phyloP scores from a whole-genome alignment of 495 filamentous ascomycete species.

The Podospora australis region DNA sequence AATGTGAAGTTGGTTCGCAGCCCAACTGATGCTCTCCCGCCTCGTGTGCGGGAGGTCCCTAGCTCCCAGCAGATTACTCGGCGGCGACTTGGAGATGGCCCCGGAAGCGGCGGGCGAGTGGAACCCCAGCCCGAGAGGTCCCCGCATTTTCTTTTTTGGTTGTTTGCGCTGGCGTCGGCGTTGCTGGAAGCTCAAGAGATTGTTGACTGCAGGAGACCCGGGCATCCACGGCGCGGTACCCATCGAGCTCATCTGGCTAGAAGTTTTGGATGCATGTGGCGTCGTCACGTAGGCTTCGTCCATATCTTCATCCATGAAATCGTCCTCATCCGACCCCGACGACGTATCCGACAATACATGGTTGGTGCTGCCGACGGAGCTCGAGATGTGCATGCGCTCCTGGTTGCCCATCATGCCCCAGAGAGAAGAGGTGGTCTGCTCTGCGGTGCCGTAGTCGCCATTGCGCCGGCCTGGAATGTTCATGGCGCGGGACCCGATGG shows the following conservation, averaged over 20 bases:
- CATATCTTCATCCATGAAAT: slow-evolving; percentile 73
- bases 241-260: slow-evolving; percentile 46
- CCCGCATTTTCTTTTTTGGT: slow-evolving; percentile 34
- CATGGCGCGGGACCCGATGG: slow-evolving; percentile 69
- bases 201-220: slow-evolving; percentile 59
- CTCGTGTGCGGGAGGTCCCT: slow-evolving; percentile 49
- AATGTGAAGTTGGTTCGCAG: slow-evolving; percentile 77
- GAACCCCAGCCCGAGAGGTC: slow-evolving; percentile 34
- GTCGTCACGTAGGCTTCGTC: slow-evolving; percentile 71
- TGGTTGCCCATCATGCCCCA: slow-evolving; percentile 46
- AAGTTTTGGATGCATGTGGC: slow-evolving; percentile 51
- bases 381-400: slow-evolving; percentile 71
- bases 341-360: slow-evolving; percentile 75
- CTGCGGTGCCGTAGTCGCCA: slow-evolving; percentile 29
- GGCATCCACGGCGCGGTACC: slow-evolving; percentile 45
- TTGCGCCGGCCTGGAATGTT: slow-evolving; percentile 55
- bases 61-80: slow-evolving; percentile 20
- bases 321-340: slow-evolving; percentile 68
- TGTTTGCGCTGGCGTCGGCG: slow-evolving; percentile 59
- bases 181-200: slow-evolving; percentile 73
- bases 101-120: slow-evolving; percentile 21
- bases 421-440: slow-evolving; percentile 35
- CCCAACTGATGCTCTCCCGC: slow-evolving; percentile 78
- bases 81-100: slow-evolving; percentile 38
- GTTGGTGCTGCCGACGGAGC: slow-evolving; percentile 76